A percentile compares a stretch with the other conserved stretches of the same genome.
Evolutionary conservation across 805 yeast genomes (phyloP).

Genomic region (Pichia heedii): DNA sequence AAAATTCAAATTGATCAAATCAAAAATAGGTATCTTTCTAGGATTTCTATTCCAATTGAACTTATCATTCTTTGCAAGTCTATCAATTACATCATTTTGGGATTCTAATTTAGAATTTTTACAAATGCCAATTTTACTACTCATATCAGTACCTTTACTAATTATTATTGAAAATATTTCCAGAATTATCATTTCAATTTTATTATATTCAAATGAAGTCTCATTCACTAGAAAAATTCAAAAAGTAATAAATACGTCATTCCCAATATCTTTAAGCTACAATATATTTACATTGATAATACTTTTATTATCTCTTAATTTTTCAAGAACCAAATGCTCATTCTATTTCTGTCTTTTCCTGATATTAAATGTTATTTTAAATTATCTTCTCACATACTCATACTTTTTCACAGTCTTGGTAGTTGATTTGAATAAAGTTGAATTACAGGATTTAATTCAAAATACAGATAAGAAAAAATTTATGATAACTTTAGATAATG

Average conservation of each 20-base stretch:
- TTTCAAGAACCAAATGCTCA: constrained; percentile 4
- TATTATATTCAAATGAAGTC: constrained; percentile 34
- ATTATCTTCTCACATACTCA: constrained; percentile 53
- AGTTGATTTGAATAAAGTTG: constrained; percentile 57
- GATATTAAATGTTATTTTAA: constrained; percentile 41
- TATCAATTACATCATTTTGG: constrained; percentile 33
- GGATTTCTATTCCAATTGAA: constrained; percentile 35
- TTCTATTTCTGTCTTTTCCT: constrained; percentile 38
- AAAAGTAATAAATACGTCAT: constrained; percentile 4
- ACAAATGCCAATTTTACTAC: constrained; percentile 32
- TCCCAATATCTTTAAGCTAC: constrained; percentile 2
- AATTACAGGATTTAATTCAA: constrained; percentile 43
- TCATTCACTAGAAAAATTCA: constrained; percentile 23
- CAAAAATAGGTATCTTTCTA: constrained; percentile 35
- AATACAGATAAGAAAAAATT: not conserved
- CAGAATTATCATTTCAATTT: constrained; percentile 33
- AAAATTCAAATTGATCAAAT: constrained; percentile 28
- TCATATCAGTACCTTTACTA: constrained; percentile 34
- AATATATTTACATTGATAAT: not conserved
- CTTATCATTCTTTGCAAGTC: constrained; percentile 34
- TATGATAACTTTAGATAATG: not conserved
- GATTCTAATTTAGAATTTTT: constrained; percentile 27
- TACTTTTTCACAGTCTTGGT: constrained; percentile 57
- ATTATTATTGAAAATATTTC: constrained; percentile 41
- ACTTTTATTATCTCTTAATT: not conserved